Conservation (phyloP, 2,329 filamentous ascomycete genomes). For the Aspergillus flavus region DNA sequence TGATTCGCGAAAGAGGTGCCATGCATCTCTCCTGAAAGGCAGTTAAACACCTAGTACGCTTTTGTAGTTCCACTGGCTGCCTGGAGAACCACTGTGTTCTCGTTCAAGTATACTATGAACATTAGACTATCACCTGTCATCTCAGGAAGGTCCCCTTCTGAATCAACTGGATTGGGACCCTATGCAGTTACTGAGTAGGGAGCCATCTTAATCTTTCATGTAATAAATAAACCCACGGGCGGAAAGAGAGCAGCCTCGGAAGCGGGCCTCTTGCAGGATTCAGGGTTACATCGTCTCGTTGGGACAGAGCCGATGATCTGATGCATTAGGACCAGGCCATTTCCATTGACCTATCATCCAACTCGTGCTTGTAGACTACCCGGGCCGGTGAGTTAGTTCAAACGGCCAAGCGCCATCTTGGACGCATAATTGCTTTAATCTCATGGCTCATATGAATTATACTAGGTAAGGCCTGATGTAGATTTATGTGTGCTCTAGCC, state of each 20-base stretch:
- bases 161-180: no score
- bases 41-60: not conserved
- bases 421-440: no score
- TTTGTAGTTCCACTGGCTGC: not conserved
- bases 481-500: not conserved
- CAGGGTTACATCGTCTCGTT: not conserved
- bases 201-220: not conserved
- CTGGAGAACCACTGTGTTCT: rapidly evolving
- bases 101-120: not conserved
- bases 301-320: not conserved
- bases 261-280: not conserved
- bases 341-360: not conserved
- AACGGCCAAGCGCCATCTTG: no score
- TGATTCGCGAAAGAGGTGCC: not conserved
- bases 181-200: not conserved
- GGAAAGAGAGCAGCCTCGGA: not conserved
- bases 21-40: not conserved
- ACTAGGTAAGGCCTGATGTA: no score
- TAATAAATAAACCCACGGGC: rapidly evolving
- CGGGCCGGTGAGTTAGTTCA: not conserved
- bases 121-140: not conserved
- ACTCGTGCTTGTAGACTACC: not conserved
- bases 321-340: not conserved
- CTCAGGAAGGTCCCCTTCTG: no score
- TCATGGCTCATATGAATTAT: no score